Percentiles rank a stretch among this genome's conserved stretches.
Conservation (phyloP, 495 filamentous ascomycete genomes). For the Niebla homalea region DNA sequence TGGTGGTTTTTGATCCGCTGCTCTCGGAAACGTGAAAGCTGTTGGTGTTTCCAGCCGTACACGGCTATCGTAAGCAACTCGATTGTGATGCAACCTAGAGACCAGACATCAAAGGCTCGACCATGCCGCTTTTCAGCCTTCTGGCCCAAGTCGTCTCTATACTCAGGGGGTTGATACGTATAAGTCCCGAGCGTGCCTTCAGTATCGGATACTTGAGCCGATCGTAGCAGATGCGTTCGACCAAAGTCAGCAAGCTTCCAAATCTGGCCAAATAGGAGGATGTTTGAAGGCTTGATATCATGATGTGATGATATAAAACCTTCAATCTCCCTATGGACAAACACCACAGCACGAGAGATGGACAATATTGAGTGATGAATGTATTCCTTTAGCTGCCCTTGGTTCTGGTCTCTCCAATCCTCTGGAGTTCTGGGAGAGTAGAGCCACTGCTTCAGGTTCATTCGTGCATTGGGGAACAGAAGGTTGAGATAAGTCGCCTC, state of each 20-base stretch:
- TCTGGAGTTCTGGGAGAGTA: too few species aligned
- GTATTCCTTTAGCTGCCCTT: too few species aligned
- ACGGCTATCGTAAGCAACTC: neutral
- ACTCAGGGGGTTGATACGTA: neutral
- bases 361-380: neutral
- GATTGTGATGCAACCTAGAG: neutral
- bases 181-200: neutral
- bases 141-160: neutral
- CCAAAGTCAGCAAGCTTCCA: too few species aligned
- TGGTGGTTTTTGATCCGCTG: neutral
- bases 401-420: too few species aligned
- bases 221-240: neutral
- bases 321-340: neutral
- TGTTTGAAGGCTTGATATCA: too few species aligned
- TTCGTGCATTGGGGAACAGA: too few species aligned
- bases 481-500: too few species aligned
- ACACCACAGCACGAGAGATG: neutral
- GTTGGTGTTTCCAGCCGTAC: neutral
- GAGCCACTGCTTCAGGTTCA: too few species aligned
- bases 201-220: neutral
- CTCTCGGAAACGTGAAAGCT: neutral
- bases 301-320: too few species aligned
- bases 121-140: neutral
- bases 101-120: conserved; percentile 3
- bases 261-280: too few species aligned